Evolutionary conservation across 768 basidiomycete genomes (phyloP).

Genomic region (Solioccasus polychromus): DNA sequence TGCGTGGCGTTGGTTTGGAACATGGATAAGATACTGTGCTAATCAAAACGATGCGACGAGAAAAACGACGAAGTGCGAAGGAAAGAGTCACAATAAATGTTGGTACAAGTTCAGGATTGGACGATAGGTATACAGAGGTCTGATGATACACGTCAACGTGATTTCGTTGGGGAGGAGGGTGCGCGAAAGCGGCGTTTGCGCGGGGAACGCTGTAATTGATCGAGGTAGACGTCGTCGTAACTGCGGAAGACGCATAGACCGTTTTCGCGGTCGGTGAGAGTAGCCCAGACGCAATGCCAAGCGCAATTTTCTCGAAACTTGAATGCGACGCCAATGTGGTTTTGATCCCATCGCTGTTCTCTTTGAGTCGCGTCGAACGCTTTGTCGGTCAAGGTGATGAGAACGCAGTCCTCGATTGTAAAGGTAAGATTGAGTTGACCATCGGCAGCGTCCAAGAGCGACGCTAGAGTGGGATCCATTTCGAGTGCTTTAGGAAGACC

Average conservation of each 20-base stretch:
- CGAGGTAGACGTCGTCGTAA: slow-evolving; percentile 59
- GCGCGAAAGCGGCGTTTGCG: slow-evolving; percentile 32
- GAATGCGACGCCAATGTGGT: slow-evolving; percentile 45
- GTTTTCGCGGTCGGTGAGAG: slow-evolving; percentile 49
- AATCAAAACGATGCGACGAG: slow-evolving; percentile 15
- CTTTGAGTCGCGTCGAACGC: slow-evolving; percentile 45
- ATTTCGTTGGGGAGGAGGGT: slow-evolving; percentile 21
- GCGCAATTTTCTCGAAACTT: slow-evolving; percentile 45
- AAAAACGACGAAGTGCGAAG: slow-evolving; percentile 3
- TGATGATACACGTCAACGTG: slow-evolving; percentile 20
- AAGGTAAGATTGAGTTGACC: slow-evolving; percentile 34
- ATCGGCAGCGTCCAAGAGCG: slow-evolving; percentile 40
- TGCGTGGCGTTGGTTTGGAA: slow-evolving; percentile 10
- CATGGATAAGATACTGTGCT: slow-evolving; percentile 4
- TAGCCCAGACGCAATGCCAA: slow-evolving; percentile 73
- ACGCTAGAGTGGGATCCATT: slow-evolving; percentile 42
- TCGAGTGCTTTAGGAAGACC: slow-evolving; percentile 62
- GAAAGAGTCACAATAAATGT: slow-evolving; percentile 4
- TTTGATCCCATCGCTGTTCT: slow-evolving; percentile 35
- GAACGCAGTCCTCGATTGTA: slow-evolving; percentile 50
- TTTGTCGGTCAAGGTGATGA: slow-evolving; percentile 55
- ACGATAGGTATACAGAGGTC: slow-evolving; percentile 9
- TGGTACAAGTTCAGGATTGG: slow-evolving; percentile 10
- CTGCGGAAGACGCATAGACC: slow-evolving; percentile 51
- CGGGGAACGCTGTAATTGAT: slow-evolving; percentile 41